Evolutionary conservation across 2,329 filamentous ascomycete species (phyloP).

Genomic region (Trichoderma harzianum): DNA sequence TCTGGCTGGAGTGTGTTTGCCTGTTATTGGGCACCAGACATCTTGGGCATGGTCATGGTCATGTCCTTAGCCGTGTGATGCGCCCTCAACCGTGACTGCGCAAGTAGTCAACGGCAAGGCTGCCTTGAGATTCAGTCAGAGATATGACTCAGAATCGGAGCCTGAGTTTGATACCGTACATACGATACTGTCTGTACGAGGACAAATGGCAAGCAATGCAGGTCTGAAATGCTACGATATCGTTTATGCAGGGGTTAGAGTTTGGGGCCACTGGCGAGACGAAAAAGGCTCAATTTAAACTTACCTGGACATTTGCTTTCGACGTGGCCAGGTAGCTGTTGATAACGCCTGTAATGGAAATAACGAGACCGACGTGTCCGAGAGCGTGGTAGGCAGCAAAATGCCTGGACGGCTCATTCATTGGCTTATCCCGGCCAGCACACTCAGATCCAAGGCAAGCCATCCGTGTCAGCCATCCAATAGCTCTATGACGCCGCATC

Average conservation of each 20-base stretch:
- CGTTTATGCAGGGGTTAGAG: background rate
- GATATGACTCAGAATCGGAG: background rate
- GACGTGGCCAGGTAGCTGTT: background rate
- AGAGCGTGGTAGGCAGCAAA: background rate
- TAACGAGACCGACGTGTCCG: slow-evolving; percentile 1
- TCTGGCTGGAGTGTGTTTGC: slow-evolving; percentile 2
- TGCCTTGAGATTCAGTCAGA: background rate
- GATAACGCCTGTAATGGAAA: background rate
- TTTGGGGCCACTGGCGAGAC: background rate
- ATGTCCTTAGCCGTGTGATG: background rate
- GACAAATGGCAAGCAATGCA: background rate
- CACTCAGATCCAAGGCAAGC: background rate
- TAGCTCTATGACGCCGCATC: background rate
- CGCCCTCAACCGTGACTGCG: background rate
- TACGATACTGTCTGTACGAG: background rate
- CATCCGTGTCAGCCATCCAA: background rate
- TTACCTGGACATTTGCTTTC: background rate
- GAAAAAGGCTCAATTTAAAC: background rate
- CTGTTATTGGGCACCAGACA: background rate
- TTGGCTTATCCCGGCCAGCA: background rate
- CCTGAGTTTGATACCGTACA: background rate
- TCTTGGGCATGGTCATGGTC: background rate
- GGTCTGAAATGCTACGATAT: background rate
- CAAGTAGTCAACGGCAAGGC: background rate
- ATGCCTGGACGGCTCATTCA: background rate